Base-by-base conservation (phyloP, 2,329 filamentous ascomycete genomes). In the Emergomyces pasteurianus region DNA sequence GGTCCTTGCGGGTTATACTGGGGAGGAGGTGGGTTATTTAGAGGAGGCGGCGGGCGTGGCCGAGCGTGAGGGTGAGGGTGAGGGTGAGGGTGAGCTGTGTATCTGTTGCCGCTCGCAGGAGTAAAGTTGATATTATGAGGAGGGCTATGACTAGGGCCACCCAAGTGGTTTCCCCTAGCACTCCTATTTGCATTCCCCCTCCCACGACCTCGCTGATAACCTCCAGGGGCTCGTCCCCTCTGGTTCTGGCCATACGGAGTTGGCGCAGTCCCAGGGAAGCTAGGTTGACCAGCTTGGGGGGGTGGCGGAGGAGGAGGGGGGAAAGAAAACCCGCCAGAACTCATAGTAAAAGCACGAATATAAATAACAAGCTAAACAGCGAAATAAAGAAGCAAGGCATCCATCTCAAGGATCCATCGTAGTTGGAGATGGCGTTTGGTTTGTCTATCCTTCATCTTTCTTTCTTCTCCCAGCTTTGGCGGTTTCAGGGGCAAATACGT, bases 291-390 rank as follows among this genome's bases (percentile, higher is more conserved):
- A n/a, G 68, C 18, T 34, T 54, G 59, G 9, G 73, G 73, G 43
- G 74, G 74, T 42, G 75, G 76, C 26, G 76, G 76, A 21, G 76
- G 76, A 40, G 77, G 77, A 23, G 75, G 76, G 62, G 77, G 76
- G 65, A 78, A 79, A 49, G 76, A 73, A 67, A 78, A 78, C 31
- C 73, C 74, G 67, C 76, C 72, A 58, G 74, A 69, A 66, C 68
- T 72, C 74, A 76, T 76, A 59, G 60, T 68, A 64, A 16, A 52
- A 36, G 34, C 4, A 28, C 38, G 2, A 43, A n/a, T 43, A 16
- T 1, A n/a, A 28, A 28, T 21, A 3, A 31, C 14, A 43, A 31
- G 6, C 38, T 57, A 57, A 43, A 23, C 7, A 21, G 21, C 18
- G 14, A 26, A 18, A 38, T 28, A 31, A n/a, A 26, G 23, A 28